Evolutionary conservation across 1,284 basidiomycete species (phyloP), one percentile per base, ranked within the genome.

Genomic region (Ustilago shanxiensis): DNA sequence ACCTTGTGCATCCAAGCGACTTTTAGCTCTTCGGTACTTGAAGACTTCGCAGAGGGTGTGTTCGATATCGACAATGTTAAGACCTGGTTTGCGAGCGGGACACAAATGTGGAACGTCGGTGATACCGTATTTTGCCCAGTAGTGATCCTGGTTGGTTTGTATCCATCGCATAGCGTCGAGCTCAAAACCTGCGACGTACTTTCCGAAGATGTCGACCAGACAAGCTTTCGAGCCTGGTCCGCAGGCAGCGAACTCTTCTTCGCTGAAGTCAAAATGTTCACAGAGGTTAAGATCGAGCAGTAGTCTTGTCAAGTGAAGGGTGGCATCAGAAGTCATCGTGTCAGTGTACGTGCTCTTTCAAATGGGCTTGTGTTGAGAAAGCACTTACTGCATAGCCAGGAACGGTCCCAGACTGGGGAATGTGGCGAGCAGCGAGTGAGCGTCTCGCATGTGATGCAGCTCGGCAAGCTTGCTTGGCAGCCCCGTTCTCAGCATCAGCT

Each of bases 1-100:
- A n/a, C 10, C 22, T 2, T 28, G 18, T n/a, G 44, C 47, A 1
- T 59, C 37, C 5, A 72, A 13, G 1, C 52, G 41, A 5, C 16
- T 39, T 49, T 55, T 65, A 9, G 63, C 85, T n/a, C 91, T 89
- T 22, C 89, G 86, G 69, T 91, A 91, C 80, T 91, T 92, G 86
- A 91, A 90, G 24, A 91, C 87, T 76, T 92, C 91, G 80, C 91
- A 92, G 20, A 92, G 83, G 0, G 89, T 88, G 78, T 92, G 91
- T 83, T 92, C 91, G 60, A 92, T 87, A 77, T 89, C 88, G 66
- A 88, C 87, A 68, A 87, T 82, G 26, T 79, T 71, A 31, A 91
- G 80, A 2, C 89, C 89, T 37, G 91, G 85, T 28, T 86, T 86
- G 24, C 81, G 41, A 10, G 69, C 57, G 8, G 65, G 69, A 58